Base-by-base conservation (phyloP, 192 early-diverging fungal genomes). In the Podila horticola region DNA sequence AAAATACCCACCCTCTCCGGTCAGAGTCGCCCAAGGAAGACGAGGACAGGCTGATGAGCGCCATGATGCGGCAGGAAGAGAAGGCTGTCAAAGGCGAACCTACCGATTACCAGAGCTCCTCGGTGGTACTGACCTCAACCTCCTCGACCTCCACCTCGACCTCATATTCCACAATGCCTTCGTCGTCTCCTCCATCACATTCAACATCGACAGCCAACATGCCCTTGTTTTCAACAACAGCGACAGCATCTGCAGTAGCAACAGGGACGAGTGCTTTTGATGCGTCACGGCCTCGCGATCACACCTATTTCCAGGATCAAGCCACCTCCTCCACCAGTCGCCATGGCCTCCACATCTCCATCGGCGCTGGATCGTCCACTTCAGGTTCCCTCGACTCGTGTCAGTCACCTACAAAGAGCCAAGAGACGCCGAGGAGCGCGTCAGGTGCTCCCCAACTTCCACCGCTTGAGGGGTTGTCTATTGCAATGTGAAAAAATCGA, bases 51-150 rank as follows among this genome's bases (percentile, higher is more conserved):
- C 61, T 79, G 19, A 72, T 79, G 70, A 66, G 67, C n/a, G 69
- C 65, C 28, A 71, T 79, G 69, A n/a, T 79, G 19, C 64, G 57
- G 33, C 64, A 65, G 19, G 75, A 79, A n/a, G 69, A 72, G 22
- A 20, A 52, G 13, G 69, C 66, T 9, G 34, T 62, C 19, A 71
- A 68, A 17, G 20, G 52, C 66, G 59, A 59, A 17, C 62, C 17
- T 49, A 20, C 55, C n/a, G 13, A n/a, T 20, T 55, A 22, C 9
- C 20, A 45, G 10, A 6, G 11, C 10, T 38, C 22, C 69, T 63
- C 20, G 6, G 20, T 31, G 62, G 24, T 33, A 52, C 30, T 0
- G 41, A 29, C 58, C 20, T 26, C 58, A 0, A 13, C 59, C 36
- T 13, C 58, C 41, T 9, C 45, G 20, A 63, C 61, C 12, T 22